A percentile compares a stretch with the other conserved stretches of the same genome.
Evolutionary conservation across 495 filamentous ascomycete species (phyloP).

Genomic region (Lineolata rhizophorae): DNA sequence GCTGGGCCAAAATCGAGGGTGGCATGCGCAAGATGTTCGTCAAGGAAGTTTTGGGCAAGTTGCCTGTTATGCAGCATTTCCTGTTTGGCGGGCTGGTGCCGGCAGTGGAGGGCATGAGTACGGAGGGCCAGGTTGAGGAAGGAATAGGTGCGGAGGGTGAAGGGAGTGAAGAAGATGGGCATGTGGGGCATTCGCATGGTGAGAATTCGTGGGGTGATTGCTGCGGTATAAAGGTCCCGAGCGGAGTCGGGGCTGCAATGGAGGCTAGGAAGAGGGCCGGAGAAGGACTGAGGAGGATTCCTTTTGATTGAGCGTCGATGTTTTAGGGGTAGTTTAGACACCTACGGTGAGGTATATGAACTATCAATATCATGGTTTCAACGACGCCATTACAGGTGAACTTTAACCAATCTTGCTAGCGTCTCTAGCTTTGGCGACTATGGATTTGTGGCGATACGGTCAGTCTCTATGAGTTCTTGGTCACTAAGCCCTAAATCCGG

Average conservation of each 20-base stretch:
- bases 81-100: constrained; percentile 74
- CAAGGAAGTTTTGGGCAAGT: constrained; percentile 73
- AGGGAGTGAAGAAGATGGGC: constrained; percentile 22
- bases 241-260: constrained; percentile 67
- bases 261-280: constrained; percentile 59
- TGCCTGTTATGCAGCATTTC: constrained; percentile 98
- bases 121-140: too few species aligned
- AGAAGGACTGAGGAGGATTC: constrained; percentile 55
- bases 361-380: too few species aligned
- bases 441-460: too few species aligned
- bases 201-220: constrained; percentile 81
- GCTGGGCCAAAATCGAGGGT: constrained; percentile 77
- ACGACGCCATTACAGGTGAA: too few species aligned
- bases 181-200: constrained; percentile 32
- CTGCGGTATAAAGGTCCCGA: constrained; percentile 95
- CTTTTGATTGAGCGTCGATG: constrained; percentile 51
- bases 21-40: constrained; percentile 96
- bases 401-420: too few species aligned
- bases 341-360: too few species aligned
- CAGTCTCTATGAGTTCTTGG: too few species aligned
- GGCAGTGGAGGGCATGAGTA: constrained; percentile 61
- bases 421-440: too few species aligned
- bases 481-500: too few species aligned
- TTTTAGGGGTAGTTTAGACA: neutral
- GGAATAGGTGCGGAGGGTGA: too few species aligned